These are phyloP conservation scores for Suaeda aralocaspica DNA, from an alignment of 148 eudicot genomes.

Conservation along the genomic window DNA sequence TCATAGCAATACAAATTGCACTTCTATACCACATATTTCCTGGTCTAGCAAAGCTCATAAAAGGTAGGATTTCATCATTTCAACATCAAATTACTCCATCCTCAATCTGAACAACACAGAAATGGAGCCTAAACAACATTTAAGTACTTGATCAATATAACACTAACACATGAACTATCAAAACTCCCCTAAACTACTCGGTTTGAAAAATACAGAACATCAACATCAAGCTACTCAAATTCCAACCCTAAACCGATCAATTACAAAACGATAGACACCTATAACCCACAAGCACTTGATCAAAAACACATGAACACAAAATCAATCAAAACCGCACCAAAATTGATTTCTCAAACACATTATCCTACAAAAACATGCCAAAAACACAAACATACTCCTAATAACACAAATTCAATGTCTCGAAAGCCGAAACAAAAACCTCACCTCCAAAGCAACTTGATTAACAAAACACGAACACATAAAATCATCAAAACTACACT, in stretches of 20 bases:
- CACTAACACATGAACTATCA: too few species aligned
- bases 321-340: not conserved
- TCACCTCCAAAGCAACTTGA: conserved; percentile 74
- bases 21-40: not conserved
- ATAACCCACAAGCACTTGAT: not conserved
- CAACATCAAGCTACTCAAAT: not conserved
- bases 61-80: not conserved
- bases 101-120: too few species aligned
- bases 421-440: too few species aligned
- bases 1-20: not conserved
- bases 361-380: not conserved
- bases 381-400: not conserved
- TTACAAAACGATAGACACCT: not conserved
- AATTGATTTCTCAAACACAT: not conserved
- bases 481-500: too few species aligned
- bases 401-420: not conserved
- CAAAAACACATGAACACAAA: not conserved
- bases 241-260: not conserved
- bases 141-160: too few species aligned
- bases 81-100: not conserved
- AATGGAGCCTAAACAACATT: too few species aligned
- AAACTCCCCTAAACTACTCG: too few species aligned
- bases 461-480: too few species aligned
- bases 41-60: not conserved
- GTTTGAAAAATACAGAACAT: too few species aligned